Conservation (phyloP, 2,329 filamentous ascomycete genomes). For the Sporothrix curviconia region DNA sequence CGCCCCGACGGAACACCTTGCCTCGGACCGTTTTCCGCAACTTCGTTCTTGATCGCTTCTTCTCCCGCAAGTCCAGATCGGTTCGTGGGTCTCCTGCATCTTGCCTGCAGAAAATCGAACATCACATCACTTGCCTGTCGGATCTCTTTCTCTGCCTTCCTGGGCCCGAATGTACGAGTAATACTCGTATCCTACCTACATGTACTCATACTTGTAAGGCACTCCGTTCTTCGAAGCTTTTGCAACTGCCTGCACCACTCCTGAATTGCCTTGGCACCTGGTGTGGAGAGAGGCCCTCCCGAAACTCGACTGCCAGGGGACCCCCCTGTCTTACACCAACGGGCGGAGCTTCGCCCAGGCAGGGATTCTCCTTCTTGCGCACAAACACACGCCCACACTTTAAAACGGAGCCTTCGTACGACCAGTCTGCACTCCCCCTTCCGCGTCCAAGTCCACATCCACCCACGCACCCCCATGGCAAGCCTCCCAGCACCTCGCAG, state of each 20-base stretch:
- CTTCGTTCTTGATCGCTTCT: neutral
- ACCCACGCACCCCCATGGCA: neutral
- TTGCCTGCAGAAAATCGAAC: neutral
- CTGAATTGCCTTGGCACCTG: constrained; percentile 13
- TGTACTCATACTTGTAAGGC: neutral
- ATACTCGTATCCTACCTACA: too few species aligned
- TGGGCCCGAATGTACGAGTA: too few species aligned
- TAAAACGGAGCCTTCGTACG: constrained; percentile 1
- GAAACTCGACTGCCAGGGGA: constrained; percentile 7
- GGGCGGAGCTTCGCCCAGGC: constrained; percentile 12
- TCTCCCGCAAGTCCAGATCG: neutral
- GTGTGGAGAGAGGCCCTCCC: constrained; percentile 1
- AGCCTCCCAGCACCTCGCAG: too few species aligned
- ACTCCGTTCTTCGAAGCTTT: neutral
- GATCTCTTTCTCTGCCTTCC: too few species aligned
- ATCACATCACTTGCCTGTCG: too few species aligned
- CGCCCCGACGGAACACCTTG: constrained; percentile 1
- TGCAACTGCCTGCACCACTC: neutral
- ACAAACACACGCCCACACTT: constrained; percentile 7
- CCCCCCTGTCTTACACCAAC: constrained; percentile 13
- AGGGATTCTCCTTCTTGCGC: constrained; percentile 8
- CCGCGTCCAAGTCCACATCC: neutral
- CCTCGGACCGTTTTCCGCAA: neutral
- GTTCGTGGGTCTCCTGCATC: neutral
- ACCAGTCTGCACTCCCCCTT: too few species aligned